Percentiles rank a stretch among this genome's conserved stretches.
These are phyloP conservation scores for Irpex sp. DNA, from an alignment of 1,284 basidiomycete species.

Conservation along the genomic window DNA sequence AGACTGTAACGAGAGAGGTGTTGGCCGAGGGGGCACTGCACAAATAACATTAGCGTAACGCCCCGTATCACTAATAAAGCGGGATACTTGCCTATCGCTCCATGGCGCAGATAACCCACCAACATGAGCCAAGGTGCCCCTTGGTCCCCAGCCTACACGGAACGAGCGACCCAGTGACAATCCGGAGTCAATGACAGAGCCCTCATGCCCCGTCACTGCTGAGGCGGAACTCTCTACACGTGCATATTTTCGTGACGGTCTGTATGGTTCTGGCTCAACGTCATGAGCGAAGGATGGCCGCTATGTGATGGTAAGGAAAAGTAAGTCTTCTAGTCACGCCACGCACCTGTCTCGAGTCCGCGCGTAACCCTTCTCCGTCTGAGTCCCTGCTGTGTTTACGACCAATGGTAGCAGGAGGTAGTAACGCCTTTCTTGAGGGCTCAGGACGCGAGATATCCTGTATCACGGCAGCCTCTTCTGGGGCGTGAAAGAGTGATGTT, in stretches of 20 bases:
- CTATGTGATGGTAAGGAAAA: conserved; percentile 31
- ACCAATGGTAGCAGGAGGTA: conserved; percentile 34
- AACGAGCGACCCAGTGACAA: conserved; percentile 86
- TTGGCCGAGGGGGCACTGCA: conserved; percentile 51
- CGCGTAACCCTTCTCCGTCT: conserved; percentile 60
- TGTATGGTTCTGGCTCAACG: conserved; percentile 56
- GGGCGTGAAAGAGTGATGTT: conserved; percentile 75
- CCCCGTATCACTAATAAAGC: neutral
- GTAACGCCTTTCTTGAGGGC: conserved; percentile 1
- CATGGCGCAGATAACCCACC: conserved; percentile 65
- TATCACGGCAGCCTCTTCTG: conserved; percentile 63
- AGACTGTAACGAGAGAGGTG: conserved; percentile 50
- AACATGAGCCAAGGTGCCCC: conserved; percentile 73
- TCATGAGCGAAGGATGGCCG: conserved; percentile 76
- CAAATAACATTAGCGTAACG: conserved; percentile 14
- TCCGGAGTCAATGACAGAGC: conserved; percentile 74
- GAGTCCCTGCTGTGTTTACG: conserved; percentile 77
- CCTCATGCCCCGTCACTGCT: conserved; percentile 60
- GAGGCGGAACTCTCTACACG: conserved; percentile 66
- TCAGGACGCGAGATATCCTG: conserved; percentile 37
- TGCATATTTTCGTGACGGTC: conserved; percentile 70
- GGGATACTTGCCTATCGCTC: conserved; percentile 40
- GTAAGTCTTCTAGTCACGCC: conserved; percentile 1
- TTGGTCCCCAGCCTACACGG: conserved; percentile 87
- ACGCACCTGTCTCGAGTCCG: conserved; percentile 64